Base-by-base conservation (phyloP, 208 protist species). In the Trypanosomatidae sp. region DNA sequence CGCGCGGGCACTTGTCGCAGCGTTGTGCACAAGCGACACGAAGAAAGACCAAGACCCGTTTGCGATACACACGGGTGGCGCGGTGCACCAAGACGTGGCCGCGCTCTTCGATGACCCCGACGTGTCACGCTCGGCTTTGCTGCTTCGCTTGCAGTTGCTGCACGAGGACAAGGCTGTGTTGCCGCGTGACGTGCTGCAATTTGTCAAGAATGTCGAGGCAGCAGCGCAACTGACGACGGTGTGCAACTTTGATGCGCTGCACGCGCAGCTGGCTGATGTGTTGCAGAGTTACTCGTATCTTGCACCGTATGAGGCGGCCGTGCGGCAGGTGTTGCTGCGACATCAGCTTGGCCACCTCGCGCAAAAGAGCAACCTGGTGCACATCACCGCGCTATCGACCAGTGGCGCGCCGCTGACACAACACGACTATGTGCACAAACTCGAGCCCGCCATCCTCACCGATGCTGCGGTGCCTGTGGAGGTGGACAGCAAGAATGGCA, bases 401-500 rank as follows among this genome's bases (percentile, higher is more conserved):
- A 52, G 65, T 41, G 61, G 47, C 19, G 43, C 46, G 27, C 30
- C 21, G 11, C 51, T 71, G 30, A 64, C 67, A 13, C 61, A 75
- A 7, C 55, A 48, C 10, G 56, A 63, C 30, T 90, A 84, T 53
- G 53, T 90, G 19, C 53, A 68, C 53, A 56, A 50, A 30, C 60
- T 84, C 33, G 70, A 86, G 50, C 70, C 70, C 11, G 63, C 62
- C 37, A 70, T 90, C 35, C 56, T 86, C 5, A 61, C 71, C 40
- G 69, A 86, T 37, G 63, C 58, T 1, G 55, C 51, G 3, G 65
- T 83, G 15, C 46, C 68, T 0, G 67, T 86, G 4, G 75, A 84
- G 30, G 75, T 90, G 24, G 74, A 90, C 51, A 70, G 71, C 59
- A 67, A 71, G 41, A 76, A 67, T 10, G 60, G 53, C 15, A 71